Base-by-base conservation (phyloP, 768 basidiomycete species). In the Cantharellus anzutake region DNA sequence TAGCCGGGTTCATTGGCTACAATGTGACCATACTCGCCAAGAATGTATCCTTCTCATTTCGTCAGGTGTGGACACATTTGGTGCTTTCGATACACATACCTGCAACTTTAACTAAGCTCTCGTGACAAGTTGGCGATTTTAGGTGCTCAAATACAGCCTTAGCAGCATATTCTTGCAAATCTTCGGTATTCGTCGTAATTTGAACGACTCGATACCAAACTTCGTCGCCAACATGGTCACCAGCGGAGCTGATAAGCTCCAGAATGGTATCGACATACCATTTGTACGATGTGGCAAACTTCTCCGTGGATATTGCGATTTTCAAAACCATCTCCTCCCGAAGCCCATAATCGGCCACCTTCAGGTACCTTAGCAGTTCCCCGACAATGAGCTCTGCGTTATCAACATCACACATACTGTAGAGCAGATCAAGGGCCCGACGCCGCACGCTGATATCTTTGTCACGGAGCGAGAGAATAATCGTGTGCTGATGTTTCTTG, bases 131-230 rank as follows among this genome's bases (percentile, higher is more conserved):
- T 20, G 92, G 85, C 5, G 82, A 76, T 67, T 82, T 86, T 65
- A 99, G 73, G 66, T 97, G 85, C 66, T 90, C 86, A 64, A 91
- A 90, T 48, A 91, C 80, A 20, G 89, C 92, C 66, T 83, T 84
- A 3, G 91, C 90, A 5, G 96, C 96, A 72, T 99, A 99, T 63
- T 87, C 81, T 69, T 99, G 93, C 39, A 99, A 75, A 71, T 98
- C 91, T 69, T 97, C 94, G 34, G 96, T 99, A 68, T 99, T 99
- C 52, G 90, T 97, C 55, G 96, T 89, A 62, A 99, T 97, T 68
- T 97, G 96, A 37, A 99, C 86, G 56, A 99, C 92, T 58, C 96
- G 87, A 71, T 96, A 98, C 96, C 96, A 99, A 41, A 99, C 96
- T 74, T 98, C 96, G 64, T 98, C 94, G 52, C 96, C 96, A 58